Evolutionary conservation across 768 basidiomycete species (phyloP).

Genomic region (Suillus subaureus): DNA sequence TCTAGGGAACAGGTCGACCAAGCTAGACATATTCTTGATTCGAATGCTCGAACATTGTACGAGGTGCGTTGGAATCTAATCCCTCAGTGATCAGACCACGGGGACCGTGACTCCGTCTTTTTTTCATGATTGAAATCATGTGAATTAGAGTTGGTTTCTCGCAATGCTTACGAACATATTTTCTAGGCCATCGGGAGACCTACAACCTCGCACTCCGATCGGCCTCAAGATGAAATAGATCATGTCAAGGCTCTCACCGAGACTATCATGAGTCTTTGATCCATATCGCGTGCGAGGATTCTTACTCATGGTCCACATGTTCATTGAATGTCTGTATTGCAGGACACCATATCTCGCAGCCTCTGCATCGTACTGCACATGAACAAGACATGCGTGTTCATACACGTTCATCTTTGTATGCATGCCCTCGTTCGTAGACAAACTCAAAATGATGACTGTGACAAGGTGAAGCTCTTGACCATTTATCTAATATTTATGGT

Average conservation of each 20-base stretch:
- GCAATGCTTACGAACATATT: not conserved
- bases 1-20: conserved; percentile 28
- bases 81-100: not conserved
- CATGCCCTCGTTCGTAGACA: not conserved
- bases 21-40: conserved; percentile 28
- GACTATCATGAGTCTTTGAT: conserved; percentile 2
- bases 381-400: not conserved
- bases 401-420: not conserved
- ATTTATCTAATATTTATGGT: no score
- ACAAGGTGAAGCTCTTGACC: not conserved
- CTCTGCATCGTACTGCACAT: not conserved
- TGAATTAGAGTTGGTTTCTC: not conserved
- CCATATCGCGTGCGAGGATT: not conserved
- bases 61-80: conserved; percentile 17
- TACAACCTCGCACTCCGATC: not conserved
- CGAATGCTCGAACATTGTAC: conserved; percentile 28
- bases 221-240: not conserved
- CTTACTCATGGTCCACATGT: not conserved
- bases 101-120: not conserved
- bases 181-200: not conserved
- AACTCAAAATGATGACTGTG: not conserved
- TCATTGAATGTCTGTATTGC: not conserved
- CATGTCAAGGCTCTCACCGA: conserved; percentile 6
- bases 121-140: not conserved
- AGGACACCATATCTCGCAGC: not conserved